Base-by-base conservation (phyloP, 2,329 filamentous ascomycete genomes). In the Penicillium concentricum region DNA sequence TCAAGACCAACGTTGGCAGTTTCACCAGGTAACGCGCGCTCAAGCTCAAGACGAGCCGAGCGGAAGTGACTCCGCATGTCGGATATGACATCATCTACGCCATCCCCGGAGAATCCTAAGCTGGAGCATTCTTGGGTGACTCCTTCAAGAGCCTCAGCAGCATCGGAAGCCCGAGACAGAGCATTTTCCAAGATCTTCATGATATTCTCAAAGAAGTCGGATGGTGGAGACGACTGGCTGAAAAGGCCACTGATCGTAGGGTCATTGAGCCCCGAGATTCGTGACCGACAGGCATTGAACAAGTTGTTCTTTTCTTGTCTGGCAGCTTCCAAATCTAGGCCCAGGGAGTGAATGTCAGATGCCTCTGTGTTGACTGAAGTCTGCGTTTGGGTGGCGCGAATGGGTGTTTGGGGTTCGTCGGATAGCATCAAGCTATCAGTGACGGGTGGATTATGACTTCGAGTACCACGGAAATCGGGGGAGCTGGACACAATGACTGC, bases 21-120 rank as follows among this genome's bases (percentile, higher is more conserved):
- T 58, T 79, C 79, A 8, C 78, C 78, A 7, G 79, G 78, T 9
- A 79, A 57, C 3, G 72, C 61, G 44, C 72, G 69, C 56, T 81
- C 78, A 13, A 81, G 70, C 20, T 76, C 71, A 18, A 80, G 64
- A 28, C 78, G 74, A 32, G 78, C 76, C 32, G 72, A 61, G 10
- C 75, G 74, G 59, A 80, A 79, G 18, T 69, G 69, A 7, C 63
- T 61, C 22, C 71, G 70, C 56, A 80, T 74, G 39, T 73, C 67
- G 5, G 64, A 51, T 22, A 79, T 59, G 20, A 76, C 68, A 16
- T 74, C 72, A 10, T 64, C 56, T 3, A 66, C 58, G 44, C 62
- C 69, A 1, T 55, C 37, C 6, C 72, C 72, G 1, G 70, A 59
- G 48, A 79, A 80, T 2, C 78, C 77, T 24, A 79, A 63, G 20